Evolutionary conservation across 306 rosid species (phyloP), one percentile per base, ranked within the genome.

Genomic region (Rosa persica): DNA sequence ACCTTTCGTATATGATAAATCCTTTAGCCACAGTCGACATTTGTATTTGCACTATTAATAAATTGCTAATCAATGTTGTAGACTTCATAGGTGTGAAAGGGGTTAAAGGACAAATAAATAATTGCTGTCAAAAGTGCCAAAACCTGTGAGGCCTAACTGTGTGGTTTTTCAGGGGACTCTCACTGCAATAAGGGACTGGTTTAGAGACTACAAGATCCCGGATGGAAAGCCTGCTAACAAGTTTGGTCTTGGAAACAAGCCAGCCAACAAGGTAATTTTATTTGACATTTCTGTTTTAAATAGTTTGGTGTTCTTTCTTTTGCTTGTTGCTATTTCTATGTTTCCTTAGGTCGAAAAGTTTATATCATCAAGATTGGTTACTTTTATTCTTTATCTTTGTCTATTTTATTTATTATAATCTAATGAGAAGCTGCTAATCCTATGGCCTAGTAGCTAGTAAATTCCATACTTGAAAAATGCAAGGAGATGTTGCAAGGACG

Each of bases 211-310:
- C 88, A 94, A 94, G 90, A 89, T 90, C 78, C 98, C 98, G 66
- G 98, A 94, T 82, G 98, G 98, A 75, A 94, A 94, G 83, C 97
- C 97, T 72, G 98, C 98, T 67, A 94, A 94, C 88, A 90, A 81
- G 77, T 94, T 94, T 88, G 98, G 98, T 77, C 97, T 94, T 55
- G 97, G 96, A 60, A 92, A 92, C 93, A 80, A 86, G 81, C 91
- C 98, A 36, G 93, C 91, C 62, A 81, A 90, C 84, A 94, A 88
- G 97, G 98, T 94, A 86, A 61, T 40, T 54, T 52, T 74, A 57
- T 16, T 72, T 60, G 25, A 15, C 16, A 30, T 52, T 81, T 67
- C 20, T 46, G 73, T 9, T 19, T 39, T 62, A 57, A 43, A 12
- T 75, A 69, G 40, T n/a, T n/a, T 38, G 39, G 38, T 73, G 68